Conservation (phyloP, 2,329 filamentous ascomycete genomes). For the Penicillium sp. region DNA sequence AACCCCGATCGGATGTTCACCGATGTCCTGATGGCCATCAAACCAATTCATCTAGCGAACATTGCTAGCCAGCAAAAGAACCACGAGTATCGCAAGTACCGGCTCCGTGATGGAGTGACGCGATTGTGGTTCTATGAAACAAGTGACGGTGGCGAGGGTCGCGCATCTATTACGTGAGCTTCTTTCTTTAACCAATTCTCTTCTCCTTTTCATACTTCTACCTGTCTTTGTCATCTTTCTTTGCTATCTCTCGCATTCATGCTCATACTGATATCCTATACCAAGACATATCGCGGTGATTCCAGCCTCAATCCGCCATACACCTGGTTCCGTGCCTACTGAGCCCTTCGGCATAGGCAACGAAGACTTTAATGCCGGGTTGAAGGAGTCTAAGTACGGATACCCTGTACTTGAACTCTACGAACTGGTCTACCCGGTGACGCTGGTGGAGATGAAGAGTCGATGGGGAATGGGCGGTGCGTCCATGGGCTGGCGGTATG, state of each 20-base stretch:
- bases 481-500: conserved; percentile 4
- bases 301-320: conserved; percentile 43
- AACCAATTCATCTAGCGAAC: conserved; percentile 49
- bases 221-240: background rate
- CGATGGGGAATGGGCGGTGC: background rate
- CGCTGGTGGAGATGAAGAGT: conserved; percentile 1
- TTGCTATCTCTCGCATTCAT: background rate
- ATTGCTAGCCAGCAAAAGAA: conserved; percentile 41
- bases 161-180: conserved; percentile 61
- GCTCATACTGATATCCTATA: background rate
- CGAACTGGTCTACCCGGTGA: conserved; percentile 1
- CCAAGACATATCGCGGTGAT: conserved; percentile 65
- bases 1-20: background rate
- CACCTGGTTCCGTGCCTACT: conserved; percentile 52
- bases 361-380: conserved; percentile 54
- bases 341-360: conserved; percentile 56
- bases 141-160: conserved; percentile 51
- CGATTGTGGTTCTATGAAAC: conserved; percentile 63
- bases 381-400: conserved; percentile 33
- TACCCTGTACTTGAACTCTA: background rate
- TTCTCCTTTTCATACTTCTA: conserved; percentile 12
- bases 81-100: conserved; percentile 61
- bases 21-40: conserved; percentile 56
- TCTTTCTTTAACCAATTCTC: conserved; percentile 52
- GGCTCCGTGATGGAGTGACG: conserved; percentile 54